These are phyloP conservation scores for Coprinellus micaceus DNA, from an alignment of 768 basidiomycete genomes.

Conservation along the genomic window DNA sequence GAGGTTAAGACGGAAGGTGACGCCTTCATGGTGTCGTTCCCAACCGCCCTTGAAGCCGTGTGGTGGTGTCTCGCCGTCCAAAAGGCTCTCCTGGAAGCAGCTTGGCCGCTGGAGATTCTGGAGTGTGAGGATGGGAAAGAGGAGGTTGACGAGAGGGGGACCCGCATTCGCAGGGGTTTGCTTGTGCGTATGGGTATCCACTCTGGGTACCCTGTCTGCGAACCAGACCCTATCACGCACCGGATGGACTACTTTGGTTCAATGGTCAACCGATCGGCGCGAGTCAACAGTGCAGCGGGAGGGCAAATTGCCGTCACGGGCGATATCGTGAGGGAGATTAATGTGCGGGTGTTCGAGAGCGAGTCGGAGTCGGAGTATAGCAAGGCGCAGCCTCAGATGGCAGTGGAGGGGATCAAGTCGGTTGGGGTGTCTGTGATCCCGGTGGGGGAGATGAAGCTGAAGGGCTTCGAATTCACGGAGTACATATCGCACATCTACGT, in stretches of 20 bases:
- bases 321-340: slow-evolving; percentile 82
- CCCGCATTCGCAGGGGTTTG: slow-evolving; percentile 77
- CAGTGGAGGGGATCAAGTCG: slow-evolving; percentile 70
- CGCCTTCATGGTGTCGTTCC: slow-evolving; percentile 98
- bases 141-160: slow-evolving; percentile 61
- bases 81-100: slow-evolving; percentile 69
- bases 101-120: slow-evolving; percentile 92
- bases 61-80: slow-evolving; percentile 92
- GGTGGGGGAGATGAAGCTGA: slow-evolving; percentile 90
- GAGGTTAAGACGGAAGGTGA: slow-evolving; percentile 99
- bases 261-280: slow-evolving; percentile 90
- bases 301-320: slow-evolving; percentile 92
- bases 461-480: slow-evolving; percentile 92
- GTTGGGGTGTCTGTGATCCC: slow-evolving; percentile 66
- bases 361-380: slow-evolving; percentile 62
- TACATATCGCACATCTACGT: slow-evolving; percentile 85
- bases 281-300: slow-evolving; percentile 81
- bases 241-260: slow-evolving; percentile 99
- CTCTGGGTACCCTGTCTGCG: slow-evolving; percentile 85
- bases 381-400: slow-evolving; percentile 50
- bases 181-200: slow-evolving; percentile 98
- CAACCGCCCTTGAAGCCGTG: slow-evolving; percentile 77
- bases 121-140: slow-evolving; percentile 90
- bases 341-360: slow-evolving; percentile 51
- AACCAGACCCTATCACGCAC: slow-evolving; percentile 83